A percentile compares a stretch with the other conserved stretches of the same genome.
Conservation (phyloP, 352 stramenopile genomes). For the Poterioochromonas sp. region DNA sequence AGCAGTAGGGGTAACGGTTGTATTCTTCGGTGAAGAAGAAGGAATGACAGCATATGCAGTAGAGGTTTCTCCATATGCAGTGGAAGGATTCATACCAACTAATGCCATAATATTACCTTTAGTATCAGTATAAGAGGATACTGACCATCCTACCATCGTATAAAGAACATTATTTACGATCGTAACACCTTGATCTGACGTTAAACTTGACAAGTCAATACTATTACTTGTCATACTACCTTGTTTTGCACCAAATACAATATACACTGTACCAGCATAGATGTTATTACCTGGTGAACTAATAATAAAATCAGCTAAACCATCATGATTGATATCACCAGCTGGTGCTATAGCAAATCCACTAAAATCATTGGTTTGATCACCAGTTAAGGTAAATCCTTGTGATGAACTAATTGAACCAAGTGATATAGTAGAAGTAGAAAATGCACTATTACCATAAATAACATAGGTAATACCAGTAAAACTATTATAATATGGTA, state of each 20-base stretch:
- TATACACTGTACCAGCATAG: neutral
- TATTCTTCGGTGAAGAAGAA: neutral
- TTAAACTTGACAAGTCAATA: neutral
- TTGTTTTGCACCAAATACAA: neutral
- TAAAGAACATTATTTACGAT: neutral
- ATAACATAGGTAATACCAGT: neutral
- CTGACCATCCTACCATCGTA: neutral
- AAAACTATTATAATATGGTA: neutral
- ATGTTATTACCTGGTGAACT: neutral
- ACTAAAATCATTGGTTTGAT: neutral
- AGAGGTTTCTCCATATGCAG: neutral
- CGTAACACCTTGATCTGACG: neutral
- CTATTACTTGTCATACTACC: neutral
- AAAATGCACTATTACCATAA: no score
- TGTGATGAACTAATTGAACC: neutral
- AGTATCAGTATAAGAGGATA: neutral
- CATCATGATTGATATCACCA: conserved; percentile 4
- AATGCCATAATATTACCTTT: neutral
- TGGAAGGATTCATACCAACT: neutral
- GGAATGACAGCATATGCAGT: neutral
- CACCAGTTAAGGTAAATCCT: no score
- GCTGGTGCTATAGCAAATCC: neutral
- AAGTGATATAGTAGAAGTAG: neutral
- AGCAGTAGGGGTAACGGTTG: no score
- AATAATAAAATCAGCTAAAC: neutral